phyloP scores from a whole-genome alignment of 2,329 filamentous ascomycete genomes.

The Tolypocladium capitatum region DNA sequence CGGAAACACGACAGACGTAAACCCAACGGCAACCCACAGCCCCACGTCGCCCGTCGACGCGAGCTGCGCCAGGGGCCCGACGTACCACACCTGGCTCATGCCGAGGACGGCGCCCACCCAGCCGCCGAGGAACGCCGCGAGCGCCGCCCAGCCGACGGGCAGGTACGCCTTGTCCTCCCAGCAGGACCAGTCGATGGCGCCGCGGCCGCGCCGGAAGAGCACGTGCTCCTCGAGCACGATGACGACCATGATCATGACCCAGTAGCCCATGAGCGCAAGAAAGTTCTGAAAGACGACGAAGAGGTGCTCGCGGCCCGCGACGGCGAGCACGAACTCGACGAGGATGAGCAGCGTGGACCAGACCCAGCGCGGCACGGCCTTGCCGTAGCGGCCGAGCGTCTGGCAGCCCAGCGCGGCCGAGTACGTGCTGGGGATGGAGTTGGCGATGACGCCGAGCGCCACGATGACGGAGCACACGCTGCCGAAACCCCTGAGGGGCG shows the following conservation, averaged over 20 bases:
- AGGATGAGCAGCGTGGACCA: slow-evolving; percentile 40
- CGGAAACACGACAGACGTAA: slow-evolving; percentile 34
- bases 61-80: slow-evolving; percentile 40
- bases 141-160: slow-evolving; percentile 29
- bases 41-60: slow-evolving; percentile 37
- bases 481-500: slow-evolving; percentile 40
- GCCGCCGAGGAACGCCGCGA: slow-evolving; percentile 29
- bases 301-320: slow-evolving; percentile 39
- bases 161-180: slow-evolving; percentile 33
- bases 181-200: slow-evolving; percentile 25
- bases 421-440: slow-evolving; percentile 43
- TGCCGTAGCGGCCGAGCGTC: slow-evolving; percentile 39
- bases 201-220: slow-evolving; percentile 25
- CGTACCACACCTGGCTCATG: slow-evolving; percentile 46
- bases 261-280: slow-evolving; percentile 39
- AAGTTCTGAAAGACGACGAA: slow-evolving; percentile 41
- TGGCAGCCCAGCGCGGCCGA: slow-evolving; percentile 46
- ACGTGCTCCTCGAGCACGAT: slow-evolving; percentile 32
- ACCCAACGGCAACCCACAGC: slow-evolving; percentile 49
- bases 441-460: slow-evolving; percentile 40
- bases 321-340: slow-evolving; percentile 40
- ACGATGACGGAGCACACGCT: slow-evolving; percentile 43
- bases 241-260: slow-evolving; percentile 37
- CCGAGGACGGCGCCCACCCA: slow-evolving; percentile 40
- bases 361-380: slow-evolving; percentile 36